Conservation (phyloP, 148 eudicot genomes). For the Vaccinium macrocarpon region DNA sequence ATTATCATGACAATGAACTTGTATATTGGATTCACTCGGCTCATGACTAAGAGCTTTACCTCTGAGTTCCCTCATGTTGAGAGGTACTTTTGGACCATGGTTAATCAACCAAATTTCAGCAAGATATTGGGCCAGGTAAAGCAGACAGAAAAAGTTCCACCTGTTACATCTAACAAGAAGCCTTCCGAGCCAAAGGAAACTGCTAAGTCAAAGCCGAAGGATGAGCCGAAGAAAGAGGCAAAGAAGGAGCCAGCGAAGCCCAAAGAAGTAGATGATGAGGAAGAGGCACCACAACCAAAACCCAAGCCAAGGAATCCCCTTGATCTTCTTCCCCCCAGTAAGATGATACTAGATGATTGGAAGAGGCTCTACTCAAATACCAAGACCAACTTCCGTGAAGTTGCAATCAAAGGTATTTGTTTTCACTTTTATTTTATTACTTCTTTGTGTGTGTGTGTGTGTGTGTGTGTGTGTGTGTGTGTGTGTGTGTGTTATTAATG, state of each 20-base stretch:
- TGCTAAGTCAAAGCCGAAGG: conserved; percentile 52
- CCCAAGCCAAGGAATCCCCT: conserved; percentile 81
- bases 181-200: conserved; percentile 52
- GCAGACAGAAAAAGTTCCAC: conserved; percentile 55
- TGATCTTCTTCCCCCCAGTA: conserved; percentile 81
- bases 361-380: conserved; percentile 90
- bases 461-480: too few relatives aligned
- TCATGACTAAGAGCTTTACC: conserved; percentile 71
- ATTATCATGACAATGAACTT: conserved; percentile 58
- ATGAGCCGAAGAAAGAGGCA: conserved; percentile 57
- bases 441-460: neutral
- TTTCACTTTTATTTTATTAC: neutral
- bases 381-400: conserved; percentile 84
- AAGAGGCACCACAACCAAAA: conserved; percentile 67
- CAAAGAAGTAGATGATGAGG: conserved; percentile 38
- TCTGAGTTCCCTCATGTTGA: conserved; percentile 79
- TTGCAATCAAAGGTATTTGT: conserved; percentile 67
- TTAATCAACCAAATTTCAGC: conserved; percentile 68
- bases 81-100: conserved; percentile 76
- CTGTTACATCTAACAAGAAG: conserved; percentile 45
- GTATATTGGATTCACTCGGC: conserved; percentile 32
- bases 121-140: conserved; percentile 62
- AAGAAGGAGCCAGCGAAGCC: conserved; percentile 55
- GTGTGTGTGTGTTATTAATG: neutral
- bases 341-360: conserved; percentile 88